Conservation (phyloP, 139 green algal species). For the Mesostigma viride region DNA sequence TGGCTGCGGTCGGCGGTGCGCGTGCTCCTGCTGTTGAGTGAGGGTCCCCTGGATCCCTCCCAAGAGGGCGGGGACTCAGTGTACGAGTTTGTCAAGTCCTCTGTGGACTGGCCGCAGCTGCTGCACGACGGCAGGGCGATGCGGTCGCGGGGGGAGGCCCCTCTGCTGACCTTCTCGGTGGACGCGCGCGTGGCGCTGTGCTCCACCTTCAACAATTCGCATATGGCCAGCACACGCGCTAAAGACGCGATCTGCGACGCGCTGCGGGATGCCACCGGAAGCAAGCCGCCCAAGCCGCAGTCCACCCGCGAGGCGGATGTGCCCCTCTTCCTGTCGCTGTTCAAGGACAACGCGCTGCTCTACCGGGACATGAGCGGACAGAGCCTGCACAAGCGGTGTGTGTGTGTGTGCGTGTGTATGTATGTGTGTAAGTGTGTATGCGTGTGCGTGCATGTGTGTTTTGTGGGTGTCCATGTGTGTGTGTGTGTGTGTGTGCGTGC, state of each 20-base stretch:
- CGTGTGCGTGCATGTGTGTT: no score
- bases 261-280: slow-evolving; percentile 46
- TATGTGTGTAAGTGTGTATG: no score
- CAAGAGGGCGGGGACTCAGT: slow-evolving; percentile 23
- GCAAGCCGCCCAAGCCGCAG: no score
- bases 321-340: slow-evolving; percentile 61
- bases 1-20: slow-evolving; percentile 57
- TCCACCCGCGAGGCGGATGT: slow-evolving; percentile 52
- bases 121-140: no score
- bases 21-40: slow-evolving; percentile 53
- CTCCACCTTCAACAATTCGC: slow-evolving; percentile 37
- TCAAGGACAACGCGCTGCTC: slow-evolving; percentile 45
- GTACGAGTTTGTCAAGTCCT: slow-evolving; percentile 48
- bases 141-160: no score
- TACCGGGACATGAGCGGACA: slow-evolving; percentile 74
- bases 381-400: slow-evolving; percentile 73
- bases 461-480: no score
- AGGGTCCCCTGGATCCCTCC: slow-evolving; percentile 40
- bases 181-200: slow-evolving; percentile 51
- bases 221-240: slow-evolving; percentile 17
- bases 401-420: no score
- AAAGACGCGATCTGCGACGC: slow-evolving; percentile 79
- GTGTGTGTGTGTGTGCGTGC: no score
- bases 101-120: slow-evolving; percentile 44
- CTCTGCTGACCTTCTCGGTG: slow-evolving; percentile 53